Conservation (phyloP, 2,329 filamentous ascomycete species). For the Monilinia fructigena region DNA sequence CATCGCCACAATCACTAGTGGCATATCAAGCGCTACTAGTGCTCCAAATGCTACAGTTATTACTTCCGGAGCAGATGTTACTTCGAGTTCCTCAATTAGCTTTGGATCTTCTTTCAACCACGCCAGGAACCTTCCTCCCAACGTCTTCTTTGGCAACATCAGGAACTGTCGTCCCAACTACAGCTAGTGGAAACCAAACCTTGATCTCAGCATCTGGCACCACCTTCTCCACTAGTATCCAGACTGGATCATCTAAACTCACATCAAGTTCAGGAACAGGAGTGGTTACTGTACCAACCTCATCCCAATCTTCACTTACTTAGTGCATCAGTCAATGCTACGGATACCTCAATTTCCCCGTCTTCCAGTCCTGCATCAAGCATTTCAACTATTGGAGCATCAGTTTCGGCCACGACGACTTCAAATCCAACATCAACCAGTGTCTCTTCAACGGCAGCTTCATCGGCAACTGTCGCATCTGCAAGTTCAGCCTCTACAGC, state of each 20-base stretch:
- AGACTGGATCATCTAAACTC: neutral
- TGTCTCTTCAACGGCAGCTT: conserved; percentile 15
- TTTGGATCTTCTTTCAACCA: conserved; percentile 10
- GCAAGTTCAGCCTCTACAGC: conserved; percentile 12
- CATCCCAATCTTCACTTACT: neutral
- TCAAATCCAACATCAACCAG: conserved; percentile 15
- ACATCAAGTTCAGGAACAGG: conserved; percentile 18
- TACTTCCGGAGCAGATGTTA: conserved; percentile 4
- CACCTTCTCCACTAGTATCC: neutral
- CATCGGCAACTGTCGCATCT: conserved; percentile 17
- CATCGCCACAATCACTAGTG: conserved; percentile 3
- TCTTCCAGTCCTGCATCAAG: neutral
- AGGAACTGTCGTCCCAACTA: conserved; percentile 17
- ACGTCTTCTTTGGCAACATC: neutral
- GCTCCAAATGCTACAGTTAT: conserved; percentile 16
- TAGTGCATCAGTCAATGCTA: neutral
- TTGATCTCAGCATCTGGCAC: conserved; percentile 1
- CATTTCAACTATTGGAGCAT: conserved; percentile 5
- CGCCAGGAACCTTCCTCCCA: conserved; percentile 9
- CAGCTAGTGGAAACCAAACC: conserved; percentile 8
- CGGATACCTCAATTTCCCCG: neutral
- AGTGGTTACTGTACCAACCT: conserved; percentile 4
- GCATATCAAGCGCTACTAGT: neutral
- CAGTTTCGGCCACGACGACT: conserved; percentile 15
- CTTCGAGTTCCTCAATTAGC: conserved; percentile 17